These are phyloP conservation scores for Cercospora beticola DNA, from an alignment of 2,329 filamentous ascomycete genomes.

Conservation along the genomic window DNA sequence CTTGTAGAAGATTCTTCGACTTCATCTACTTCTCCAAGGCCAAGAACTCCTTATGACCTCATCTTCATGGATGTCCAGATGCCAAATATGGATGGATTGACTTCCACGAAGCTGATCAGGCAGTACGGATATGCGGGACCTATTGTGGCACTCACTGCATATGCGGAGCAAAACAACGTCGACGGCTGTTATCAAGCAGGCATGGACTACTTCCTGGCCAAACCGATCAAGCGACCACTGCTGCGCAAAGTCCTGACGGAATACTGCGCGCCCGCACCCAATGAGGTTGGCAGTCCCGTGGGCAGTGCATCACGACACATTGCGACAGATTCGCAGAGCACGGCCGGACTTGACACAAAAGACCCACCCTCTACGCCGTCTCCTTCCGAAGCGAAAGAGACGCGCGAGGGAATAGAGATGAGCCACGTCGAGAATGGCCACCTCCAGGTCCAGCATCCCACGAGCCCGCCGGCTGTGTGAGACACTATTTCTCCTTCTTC, in stretches of 20 bases:
- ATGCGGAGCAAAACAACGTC: constrained; percentile 80
- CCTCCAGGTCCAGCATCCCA: background rate
- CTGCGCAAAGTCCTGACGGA: constrained; percentile 82
- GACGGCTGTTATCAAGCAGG: constrained; percentile 70
- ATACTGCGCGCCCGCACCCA: constrained; percentile 54
- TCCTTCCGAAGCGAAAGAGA: background rate
- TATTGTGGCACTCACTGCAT: constrained; percentile 87
- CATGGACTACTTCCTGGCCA: constrained; percentile 83
- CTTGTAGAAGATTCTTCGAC: background rate
- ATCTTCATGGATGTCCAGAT: constrained; percentile 96
- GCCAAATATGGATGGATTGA: constrained; percentile 87
- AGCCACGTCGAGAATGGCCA: background rate
- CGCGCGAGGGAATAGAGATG: background rate
- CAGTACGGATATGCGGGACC: constrained; percentile 83
- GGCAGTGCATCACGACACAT: background rate
- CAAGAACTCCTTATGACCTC: constrained; percentile 65
- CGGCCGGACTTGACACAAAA: background rate
- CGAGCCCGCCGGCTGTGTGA: background rate
- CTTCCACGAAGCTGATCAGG: constrained; percentile 81
- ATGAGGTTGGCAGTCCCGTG: background rate
- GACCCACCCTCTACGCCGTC: background rate
- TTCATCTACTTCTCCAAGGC: constrained; percentile 4
- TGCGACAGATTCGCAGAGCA: background rate
- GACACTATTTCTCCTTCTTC: background rate
- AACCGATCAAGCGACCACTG: constrained; percentile 75